Evolutionary conservation across 805 yeast species (phyloP), one percentile per base, ranked within the genome.

Genomic region (Pichia kluyveri): DNA sequence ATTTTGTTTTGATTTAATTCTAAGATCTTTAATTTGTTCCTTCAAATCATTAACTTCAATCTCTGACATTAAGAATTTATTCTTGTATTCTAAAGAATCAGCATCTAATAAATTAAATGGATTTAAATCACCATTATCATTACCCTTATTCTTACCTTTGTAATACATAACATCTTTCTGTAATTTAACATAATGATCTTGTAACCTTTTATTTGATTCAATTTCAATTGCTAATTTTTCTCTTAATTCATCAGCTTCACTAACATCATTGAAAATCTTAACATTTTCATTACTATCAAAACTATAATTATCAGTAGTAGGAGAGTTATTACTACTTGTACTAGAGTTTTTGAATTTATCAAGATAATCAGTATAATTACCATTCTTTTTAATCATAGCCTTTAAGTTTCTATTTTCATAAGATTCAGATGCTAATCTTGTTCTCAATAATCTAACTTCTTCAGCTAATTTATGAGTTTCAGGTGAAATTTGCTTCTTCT

Each of bases 381-480:
- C 47, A 47, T 41, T 26, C 36, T 41, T 46, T 32, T 67, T 66
- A 5, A 77, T 46, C 41, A 71, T 72, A 12, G 74, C 71, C 41
- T 65, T 69, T 51, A 71, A 58, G 44, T 66, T 76, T 56, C 76
- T 79, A 50, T 73, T 76, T 47, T 79, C 83, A 52, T 77, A 76
- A 8, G 81, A 71, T 44, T 80, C 82, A n/a, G 82, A 71, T 2
- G 83, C 82, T n/a, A 80, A 60, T 55, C 86, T 72, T 2, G 82
- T 75, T 54, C 82, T 83, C 14, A 85, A 62, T 55, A 83, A 66
- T 32, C 73, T 71, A 45, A 82, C 57, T 50, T 83, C 87, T 41
- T 83, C 79, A 26, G 70, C 66, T 41, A 82, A 60, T 50, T 49
- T 43, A 31, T 46, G 46, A 38, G 46, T 30, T 34, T 55, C 61